Conservation (phyloP, 345 rosid species). For the Acer negundo region DNA sequence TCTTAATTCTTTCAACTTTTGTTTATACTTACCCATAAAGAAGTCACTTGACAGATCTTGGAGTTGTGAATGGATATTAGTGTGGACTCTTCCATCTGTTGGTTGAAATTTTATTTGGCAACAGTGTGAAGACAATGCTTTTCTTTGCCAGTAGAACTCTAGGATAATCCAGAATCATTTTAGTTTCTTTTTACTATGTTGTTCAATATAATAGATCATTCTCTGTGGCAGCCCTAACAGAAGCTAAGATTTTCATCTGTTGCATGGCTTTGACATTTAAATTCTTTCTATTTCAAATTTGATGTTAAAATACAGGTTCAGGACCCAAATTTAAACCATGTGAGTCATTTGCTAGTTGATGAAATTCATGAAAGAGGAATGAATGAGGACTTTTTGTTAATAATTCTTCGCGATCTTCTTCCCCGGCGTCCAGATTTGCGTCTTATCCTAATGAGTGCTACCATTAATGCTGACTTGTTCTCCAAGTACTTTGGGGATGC, state of each 20-base stretch:
- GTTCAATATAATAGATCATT: constrained; percentile 5
- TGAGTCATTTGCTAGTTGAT: constrained; percentile 94
- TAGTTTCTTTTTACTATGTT: constrained; percentile 13
- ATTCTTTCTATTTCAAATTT: constrained; percentile 22
- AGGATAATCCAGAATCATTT: background rate
- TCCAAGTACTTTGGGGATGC: constrained; percentile 81
- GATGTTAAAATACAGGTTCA: constrained; percentile 61
- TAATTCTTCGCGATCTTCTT: constrained; percentile 87
- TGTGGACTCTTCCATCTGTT: background rate
- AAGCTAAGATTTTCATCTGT: constrained; percentile 1
- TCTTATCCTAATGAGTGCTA: constrained; percentile 92
- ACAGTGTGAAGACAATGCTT: background rate
- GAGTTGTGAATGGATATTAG: background rate
- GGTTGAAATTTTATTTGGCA: background rate
- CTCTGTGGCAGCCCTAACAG: constrained; percentile 3
- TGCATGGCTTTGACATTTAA: constrained; percentile 10
- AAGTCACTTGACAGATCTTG: constrained; percentile 2
- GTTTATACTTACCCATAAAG: background rate
- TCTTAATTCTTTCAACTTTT: background rate
- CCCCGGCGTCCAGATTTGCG: constrained; percentile 89
- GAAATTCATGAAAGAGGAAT: constrained; percentile 99
- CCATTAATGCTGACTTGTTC: constrained; percentile 91
- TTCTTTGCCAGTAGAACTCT: background rate
- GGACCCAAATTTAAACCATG: constrained; percentile 74
- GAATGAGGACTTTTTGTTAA: constrained; percentile 90